Evolutionary conservation across 2,329 filamentous ascomycete species (phyloP).

Genomic region (Fusarium musae): DNA sequence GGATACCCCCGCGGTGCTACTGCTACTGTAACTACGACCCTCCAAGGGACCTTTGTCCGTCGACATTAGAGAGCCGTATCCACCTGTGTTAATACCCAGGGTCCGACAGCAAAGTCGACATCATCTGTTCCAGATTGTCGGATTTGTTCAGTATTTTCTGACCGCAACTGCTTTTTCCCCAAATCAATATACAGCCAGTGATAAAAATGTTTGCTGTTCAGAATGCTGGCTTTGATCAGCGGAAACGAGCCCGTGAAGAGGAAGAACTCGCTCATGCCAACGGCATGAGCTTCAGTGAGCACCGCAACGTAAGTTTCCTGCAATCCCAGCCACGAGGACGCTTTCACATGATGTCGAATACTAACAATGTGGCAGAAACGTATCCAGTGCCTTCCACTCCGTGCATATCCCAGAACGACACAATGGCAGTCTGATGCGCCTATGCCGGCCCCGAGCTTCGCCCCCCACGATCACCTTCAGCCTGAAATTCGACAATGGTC

Average conservation of each 20-base stretch:
- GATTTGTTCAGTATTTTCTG: conserved; percentile 14
- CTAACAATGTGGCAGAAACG: conserved; percentile 60
- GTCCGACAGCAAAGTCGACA: conserved; percentile 32
- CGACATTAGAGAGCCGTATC: conserved; percentile 19
- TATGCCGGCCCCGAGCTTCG: conserved; percentile 55
- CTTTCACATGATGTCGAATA: not conserved
- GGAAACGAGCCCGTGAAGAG: conserved; percentile 61
- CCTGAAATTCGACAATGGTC: conserved; percentile 50
- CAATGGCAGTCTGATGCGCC: conserved; percentile 47
- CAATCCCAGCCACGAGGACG: not conserved
- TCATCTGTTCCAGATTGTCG: conserved; percentile 16
- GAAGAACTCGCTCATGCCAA: conserved; percentile 52
- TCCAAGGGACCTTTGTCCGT: conserved; percentile 26
- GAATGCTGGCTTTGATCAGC: conserved; percentile 47
- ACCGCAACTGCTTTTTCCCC: conserved; percentile 6
- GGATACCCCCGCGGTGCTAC: conserved; percentile 31
- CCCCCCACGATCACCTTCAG: conserved; percentile 52
- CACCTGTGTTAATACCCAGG: conserved; percentile 42
- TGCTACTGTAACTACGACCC: conserved; percentile 2
- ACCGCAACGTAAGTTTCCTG: conserved; percentile 58
- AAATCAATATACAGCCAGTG: conserved; percentile 4
- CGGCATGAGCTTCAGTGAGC: conserved; percentile 59
- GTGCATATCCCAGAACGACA: conserved; percentile 54
- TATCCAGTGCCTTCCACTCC: conserved; percentile 62
- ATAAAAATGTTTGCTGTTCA: conserved; percentile 53